These are phyloP conservation scores for Scheffersomyces quercinus DNA, from an alignment of 1,139 yeast species.

Conservation along the genomic window DNA sequence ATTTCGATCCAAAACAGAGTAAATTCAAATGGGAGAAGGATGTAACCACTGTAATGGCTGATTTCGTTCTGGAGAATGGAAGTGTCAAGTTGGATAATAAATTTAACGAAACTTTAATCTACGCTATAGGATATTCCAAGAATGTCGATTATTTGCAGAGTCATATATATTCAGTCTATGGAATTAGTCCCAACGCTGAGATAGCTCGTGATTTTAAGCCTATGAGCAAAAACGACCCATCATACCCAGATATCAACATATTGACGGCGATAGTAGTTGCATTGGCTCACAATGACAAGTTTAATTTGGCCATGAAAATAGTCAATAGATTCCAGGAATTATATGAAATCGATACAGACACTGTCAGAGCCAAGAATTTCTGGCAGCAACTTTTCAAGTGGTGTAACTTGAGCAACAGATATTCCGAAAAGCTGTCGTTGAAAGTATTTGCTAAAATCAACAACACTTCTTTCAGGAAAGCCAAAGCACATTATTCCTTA, in stretches of 20 bases:
- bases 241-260: conserved; percentile 28
- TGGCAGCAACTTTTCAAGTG: conserved; percentile 42
- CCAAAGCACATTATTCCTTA: conserved; percentile 12
- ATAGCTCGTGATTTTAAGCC: conserved; percentile 6
- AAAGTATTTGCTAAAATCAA: background rate
- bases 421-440: background rate
- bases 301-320: conserved; percentile 34
- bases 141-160: conserved; percentile 25
- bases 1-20: conserved; percentile 21
- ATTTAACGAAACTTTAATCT: conserved; percentile 28
- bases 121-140: conserved; percentile 34
- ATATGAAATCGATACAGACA: conserved; percentile 26
- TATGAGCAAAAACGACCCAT: conserved; percentile 14
- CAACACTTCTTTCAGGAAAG: background rate
- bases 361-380: conserved; percentile 22
- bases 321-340: conserved; percentile 37
- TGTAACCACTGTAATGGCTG: background rate
- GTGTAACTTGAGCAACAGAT: conserved; percentile 32
- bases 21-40: conserved; percentile 15
- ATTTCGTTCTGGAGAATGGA: background rate
- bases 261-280: conserved; percentile 33
- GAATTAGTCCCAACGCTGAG: conserved; percentile 27
- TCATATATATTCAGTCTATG: conserved; percentile 34
- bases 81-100: conserved; percentile 21
- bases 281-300: conserved; percentile 31